Base-by-base conservation (phyloP, 139 green algal species). In the Chlorella sp. region DNA sequence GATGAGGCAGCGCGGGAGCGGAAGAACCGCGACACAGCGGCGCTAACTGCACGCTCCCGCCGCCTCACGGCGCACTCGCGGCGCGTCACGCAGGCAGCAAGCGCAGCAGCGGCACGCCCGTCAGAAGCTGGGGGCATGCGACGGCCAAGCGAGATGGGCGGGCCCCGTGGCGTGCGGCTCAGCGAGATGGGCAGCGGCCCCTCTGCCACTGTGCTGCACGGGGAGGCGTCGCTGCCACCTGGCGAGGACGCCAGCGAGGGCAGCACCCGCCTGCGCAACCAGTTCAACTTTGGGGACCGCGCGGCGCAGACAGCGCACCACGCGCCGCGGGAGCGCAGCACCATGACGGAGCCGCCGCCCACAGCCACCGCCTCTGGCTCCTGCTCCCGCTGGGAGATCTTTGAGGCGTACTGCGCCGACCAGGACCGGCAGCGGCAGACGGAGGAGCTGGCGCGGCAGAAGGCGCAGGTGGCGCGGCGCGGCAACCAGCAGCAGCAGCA, bases 201-300 rank as follows among this genome's bases (percentile, higher is more conserved):
- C 75, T 81, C 75, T 48, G 75, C 75, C 75, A 81, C 75, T 11
- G 75, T 81, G 75, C 40, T 85, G 79, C 79, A 64, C 5, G 40
- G 42, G 1, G 79, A 85, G 42, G 79, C 79, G 14, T 68, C 24
- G 30, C 79, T 64, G 14, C 42, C 79, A 4, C 28, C 79, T 0
- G 68, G 26, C 3, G 66, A 88, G 30, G 84, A 37, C 0, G 84
- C 64, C 32, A 28, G 32, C 21, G 71, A 37, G 28, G 71, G 71
- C 71, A 83, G 69, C 21, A 12, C 71, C 71, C 93, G 96, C 92
- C 94, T 98, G 86, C 93, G 96, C 26, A 99, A 99, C 92, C 95
- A 97, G 88, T 98, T 99, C 94, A 98, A 99, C 92, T 99, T 97
- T 92, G 95, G 89, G 39, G 97, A 99, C 64, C 92, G 97, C 5